Conservation (phyloP, 2,329 filamentous ascomycete species). For the Fusarium nygamai region DNA sequence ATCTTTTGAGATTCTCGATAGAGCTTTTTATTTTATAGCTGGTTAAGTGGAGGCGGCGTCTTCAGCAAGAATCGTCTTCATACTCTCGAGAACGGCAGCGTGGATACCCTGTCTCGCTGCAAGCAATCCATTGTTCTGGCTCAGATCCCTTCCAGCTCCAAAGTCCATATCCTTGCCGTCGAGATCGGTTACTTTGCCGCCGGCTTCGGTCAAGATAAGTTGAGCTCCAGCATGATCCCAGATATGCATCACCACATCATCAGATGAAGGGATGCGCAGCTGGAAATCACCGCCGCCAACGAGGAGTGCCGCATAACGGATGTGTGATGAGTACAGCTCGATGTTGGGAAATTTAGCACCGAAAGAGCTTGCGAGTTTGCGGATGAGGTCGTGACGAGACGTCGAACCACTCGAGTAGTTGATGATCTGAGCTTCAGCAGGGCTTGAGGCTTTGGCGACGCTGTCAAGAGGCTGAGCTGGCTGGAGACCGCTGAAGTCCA, state of each 20-base stretch:
- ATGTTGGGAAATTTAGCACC: slow-evolving; percentile 50
- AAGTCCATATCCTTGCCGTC: slow-evolving; percentile 51
- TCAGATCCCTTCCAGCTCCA: slow-evolving; percentile 48
- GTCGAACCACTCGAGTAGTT: slow-evolving; percentile 47
- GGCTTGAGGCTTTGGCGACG: slow-evolving; percentile 31
- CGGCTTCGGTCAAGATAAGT: slow-evolving; percentile 65
- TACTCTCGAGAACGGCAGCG: slow-evolving; percentile 49
- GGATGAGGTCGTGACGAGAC: slow-evolving; percentile 47
- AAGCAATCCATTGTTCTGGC: slow-evolving; percentile 49
- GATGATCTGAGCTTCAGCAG: slow-evolving; percentile 47
- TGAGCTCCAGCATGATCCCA: slow-evolving; percentile 69
- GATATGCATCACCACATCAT: slow-evolving; percentile 42
- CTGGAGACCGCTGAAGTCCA: slow-evolving; percentile 35
- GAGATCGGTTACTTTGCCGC: slow-evolving; percentile 63
- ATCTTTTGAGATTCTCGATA: neutral
- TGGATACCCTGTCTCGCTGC: slow-evolving; percentile 59
- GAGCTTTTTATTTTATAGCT: neutral
- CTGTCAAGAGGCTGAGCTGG: slow-evolving; percentile 30
- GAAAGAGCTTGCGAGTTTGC: slow-evolving; percentile 42
- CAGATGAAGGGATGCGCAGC: slow-evolving; percentile 44
- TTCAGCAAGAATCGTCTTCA: slow-evolving; percentile 35
- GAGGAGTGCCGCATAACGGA: slow-evolving; percentile 52
- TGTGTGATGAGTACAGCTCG: slow-evolving; percentile 53
- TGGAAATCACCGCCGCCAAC: slow-evolving; percentile 50
- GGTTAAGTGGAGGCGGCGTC: slow-evolving; percentile 16